A percentile compares a stretch with the other conserved stretches of the same genome.
phyloP scores from a whole-genome alignment of 2,329 filamentous ascomycete species.

The Fusarium pseudonygamai region DNA sequence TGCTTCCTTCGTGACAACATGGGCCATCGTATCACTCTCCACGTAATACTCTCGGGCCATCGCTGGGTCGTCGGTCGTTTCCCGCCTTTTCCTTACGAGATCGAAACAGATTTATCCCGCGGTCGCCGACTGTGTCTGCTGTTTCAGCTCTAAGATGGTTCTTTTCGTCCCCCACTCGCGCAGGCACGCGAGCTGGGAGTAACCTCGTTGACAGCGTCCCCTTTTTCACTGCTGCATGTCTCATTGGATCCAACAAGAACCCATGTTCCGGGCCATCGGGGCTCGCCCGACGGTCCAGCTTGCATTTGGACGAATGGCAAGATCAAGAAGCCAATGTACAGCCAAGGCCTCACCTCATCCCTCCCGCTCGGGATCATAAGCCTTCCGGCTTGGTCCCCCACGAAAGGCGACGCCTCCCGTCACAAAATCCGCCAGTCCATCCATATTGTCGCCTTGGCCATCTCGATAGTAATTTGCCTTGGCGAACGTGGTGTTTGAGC shows the following conservation, averaged over 20 bases:
- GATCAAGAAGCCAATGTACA: conserved; percentile 12
- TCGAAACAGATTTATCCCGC: conserved; percentile 24
- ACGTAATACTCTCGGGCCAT: conserved; percentile 25
- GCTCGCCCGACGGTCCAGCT: conserved; percentile 37
- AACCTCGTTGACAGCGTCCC: conserved; percentile 9
- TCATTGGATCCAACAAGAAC: conserved; percentile 13
- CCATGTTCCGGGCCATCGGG: conserved; percentile 39
- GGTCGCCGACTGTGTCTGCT: not conserved
- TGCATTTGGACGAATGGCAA: conserved; percentile 20
- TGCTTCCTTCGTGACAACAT: not conserved
- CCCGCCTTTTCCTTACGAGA: conserved; percentile 33
- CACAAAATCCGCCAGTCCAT: not conserved
- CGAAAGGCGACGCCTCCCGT: not conserved
- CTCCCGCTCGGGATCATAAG: conserved; percentile 4
- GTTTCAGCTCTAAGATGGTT: conserved; percentile 19
- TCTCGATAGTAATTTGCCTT: conserved; percentile 7
- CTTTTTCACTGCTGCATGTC: conserved; percentile 14
- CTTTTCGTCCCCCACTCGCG: conserved; percentile 19
- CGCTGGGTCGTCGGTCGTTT: conserved; percentile 33
- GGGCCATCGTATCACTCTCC: conserved; percentile 5
- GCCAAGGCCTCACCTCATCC: conserved; percentile 9
- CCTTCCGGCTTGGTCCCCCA: conserved; percentile 29
- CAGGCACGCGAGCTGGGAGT: conserved; percentile 11
- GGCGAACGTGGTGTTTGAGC: not conserved
- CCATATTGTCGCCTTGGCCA: conserved; percentile 3